Percentiles rank a stretch among this genome's conserved stretches.
These are phyloP conservation scores for Saccharomycopsis olivae DNA, from an alignment of 805 yeast species.

Conservation along the genomic window DNA sequence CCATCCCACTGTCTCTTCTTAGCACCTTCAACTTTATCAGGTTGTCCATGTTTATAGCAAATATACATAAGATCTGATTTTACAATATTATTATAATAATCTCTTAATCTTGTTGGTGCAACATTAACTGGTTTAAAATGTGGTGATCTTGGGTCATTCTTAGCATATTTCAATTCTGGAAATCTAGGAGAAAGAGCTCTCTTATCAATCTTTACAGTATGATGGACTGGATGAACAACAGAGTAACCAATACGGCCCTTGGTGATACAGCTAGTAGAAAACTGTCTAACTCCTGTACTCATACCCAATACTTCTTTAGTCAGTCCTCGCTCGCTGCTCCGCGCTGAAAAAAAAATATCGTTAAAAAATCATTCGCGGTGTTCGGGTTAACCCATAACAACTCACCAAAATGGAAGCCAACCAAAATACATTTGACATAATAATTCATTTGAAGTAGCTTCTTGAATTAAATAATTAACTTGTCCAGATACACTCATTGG, in stretches of 20 bases:
- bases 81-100: constrained; percentile 66
- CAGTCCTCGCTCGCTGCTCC: too few species aligned
- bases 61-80: constrained; percentile 70
- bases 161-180: constrained; percentile 53
- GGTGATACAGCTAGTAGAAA: constrained; percentile 26
- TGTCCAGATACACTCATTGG: constrained; percentile 89
- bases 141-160: constrained; percentile 71
- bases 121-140: constrained; percentile 64
- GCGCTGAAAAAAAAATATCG: too few species aligned
- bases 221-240: constrained; percentile 86
- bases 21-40: constrained; percentile 41
- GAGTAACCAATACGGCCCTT: constrained; percentile 48
- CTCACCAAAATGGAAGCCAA: constrained; percentile 69
- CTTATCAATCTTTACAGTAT: constrained; percentile 68
- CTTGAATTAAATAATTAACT: constrained; percentile 78
- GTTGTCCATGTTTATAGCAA: constrained; percentile 58
- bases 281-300: constrained; percentile 11
- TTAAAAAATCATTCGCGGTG: too few species aligned
- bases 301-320: too few species aligned
- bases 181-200: constrained; percentile 64
- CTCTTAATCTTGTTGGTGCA: constrained; percentile 70
- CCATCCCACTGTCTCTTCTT: constrained; percentile 81
- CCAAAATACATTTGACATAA: constrained; percentile 87
- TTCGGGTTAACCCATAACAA: neutral
- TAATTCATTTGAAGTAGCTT: constrained; percentile 63